Evolutionary conservation across 176 grass and related monocot species (phyloP).

Genomic region (Elaeis guineensis): DNA sequence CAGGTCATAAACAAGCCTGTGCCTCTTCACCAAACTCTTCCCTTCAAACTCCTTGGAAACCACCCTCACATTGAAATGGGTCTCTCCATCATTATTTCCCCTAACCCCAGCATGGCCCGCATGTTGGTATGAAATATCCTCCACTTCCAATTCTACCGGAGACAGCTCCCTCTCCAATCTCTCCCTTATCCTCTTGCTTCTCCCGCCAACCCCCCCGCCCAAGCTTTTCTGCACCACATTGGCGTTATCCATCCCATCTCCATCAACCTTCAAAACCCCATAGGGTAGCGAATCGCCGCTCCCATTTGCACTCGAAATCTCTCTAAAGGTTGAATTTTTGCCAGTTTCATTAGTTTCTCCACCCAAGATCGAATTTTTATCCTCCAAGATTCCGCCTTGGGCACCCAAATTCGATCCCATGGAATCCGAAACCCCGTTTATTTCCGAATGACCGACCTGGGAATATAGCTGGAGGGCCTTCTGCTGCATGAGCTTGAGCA

Average conservation of each 20-base stretch:
- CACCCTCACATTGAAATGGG: slow-evolving; percentile 79
- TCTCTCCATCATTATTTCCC: slow-evolving; percentile 55
- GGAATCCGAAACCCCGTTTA: too few relatives aligned
- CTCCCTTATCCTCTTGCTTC: slow-evolving; percentile 56
- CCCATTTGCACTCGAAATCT: slow-evolving; percentile 1
- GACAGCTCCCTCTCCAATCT: slow-evolving; percentile 35
- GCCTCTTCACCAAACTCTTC: slow-evolving; percentile 89
- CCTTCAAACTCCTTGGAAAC: slow-evolving; percentile 79
- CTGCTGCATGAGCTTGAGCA: slow-evolving; percentile 79
- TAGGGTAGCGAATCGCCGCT: slow-evolving; percentile 1
- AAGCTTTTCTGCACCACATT: neutral
- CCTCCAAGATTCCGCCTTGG: neutral
- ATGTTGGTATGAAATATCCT: slow-evolving; percentile 77
- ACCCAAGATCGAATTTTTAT: slow-evolving; percentile 10
- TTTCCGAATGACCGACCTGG: too few relatives aligned
- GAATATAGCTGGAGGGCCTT: slow-evolving; percentile 55
- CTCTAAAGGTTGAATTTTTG: slow-evolving; percentile 1
- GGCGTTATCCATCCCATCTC: neutral
- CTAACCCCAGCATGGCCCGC: slow-evolving; percentile 61
- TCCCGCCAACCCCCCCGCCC: slow-evolving; percentile 27
- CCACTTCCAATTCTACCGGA: slow-evolving; percentile 44
- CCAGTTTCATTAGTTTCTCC: slow-evolving; percentile 9
- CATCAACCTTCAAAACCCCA: too few relatives aligned
- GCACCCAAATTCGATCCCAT: neutral
- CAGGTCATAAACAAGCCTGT: slow-evolving; percentile 72